Conservation (phyloP, 495 filamentous ascomycete genomes). For the Oidiodendron maius region DNA sequence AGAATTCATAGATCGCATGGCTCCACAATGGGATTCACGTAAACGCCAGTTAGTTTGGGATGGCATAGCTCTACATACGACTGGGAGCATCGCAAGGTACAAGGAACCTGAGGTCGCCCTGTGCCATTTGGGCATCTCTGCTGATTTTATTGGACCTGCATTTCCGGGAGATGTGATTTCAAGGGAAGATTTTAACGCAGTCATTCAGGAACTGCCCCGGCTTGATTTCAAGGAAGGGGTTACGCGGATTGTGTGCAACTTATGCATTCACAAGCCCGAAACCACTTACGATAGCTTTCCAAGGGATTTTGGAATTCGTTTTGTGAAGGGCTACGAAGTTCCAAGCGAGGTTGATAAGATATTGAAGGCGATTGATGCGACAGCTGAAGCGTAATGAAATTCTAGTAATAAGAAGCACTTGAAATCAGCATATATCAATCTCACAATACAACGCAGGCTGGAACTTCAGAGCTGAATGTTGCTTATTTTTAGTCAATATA, state of each 20-base stretch:
- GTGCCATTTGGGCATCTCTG: slow-evolving; percentile 33
- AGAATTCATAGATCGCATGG: slow-evolving; percentile 31
- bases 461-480: too few species aligned
- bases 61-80: slow-evolving; percentile 46
- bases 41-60: slow-evolving; percentile 47
- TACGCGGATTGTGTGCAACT: slow-evolving; percentile 32
- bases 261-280: slow-evolving; percentile 39
- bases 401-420: too few species aligned
- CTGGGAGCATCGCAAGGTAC: slow-evolving; percentile 31
- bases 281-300: slow-evolving; percentile 46
- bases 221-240: slow-evolving; percentile 29
- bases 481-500: too few species aligned
- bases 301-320: slow-evolving; percentile 28
- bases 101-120: slow-evolving; percentile 41
- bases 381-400: too few species aligned
- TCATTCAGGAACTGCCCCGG: slow-evolving; percentile 32
- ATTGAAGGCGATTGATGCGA: slow-evolving; percentile 4
- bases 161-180: slow-evolving; percentile 23
- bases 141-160: slow-evolving; percentile 41
- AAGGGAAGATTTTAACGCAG: slow-evolving; percentile 26
- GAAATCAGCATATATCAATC: too few species aligned
- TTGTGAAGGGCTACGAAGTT: slow-evolving; percentile 16
- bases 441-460: too few species aligned
- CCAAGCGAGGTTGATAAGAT: neutral
- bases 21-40: slow-evolving; percentile 28